Evolutionary conservation across 208 protist species (phyloP).

Genomic region (Histomonas meleagridis): DNA sequence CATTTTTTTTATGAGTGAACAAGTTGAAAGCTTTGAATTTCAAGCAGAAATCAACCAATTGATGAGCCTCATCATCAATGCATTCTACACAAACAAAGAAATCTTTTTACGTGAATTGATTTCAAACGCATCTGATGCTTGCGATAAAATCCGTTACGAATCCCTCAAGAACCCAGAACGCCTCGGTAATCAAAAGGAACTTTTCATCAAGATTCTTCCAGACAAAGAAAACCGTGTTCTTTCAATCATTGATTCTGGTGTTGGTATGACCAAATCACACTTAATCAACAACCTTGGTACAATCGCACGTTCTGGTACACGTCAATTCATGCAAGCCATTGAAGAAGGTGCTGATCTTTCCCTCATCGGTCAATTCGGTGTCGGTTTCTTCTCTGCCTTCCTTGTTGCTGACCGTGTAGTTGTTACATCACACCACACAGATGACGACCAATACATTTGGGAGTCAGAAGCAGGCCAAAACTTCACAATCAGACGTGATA

Average conservation of each 20-base stretch:
- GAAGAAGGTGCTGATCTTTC: slow-evolving; percentile 78
- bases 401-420: slow-evolving; percentile 86
- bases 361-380: slow-evolving; percentile 99
- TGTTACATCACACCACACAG: slow-evolving; percentile 71
- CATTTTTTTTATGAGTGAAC: too few relatives aligned
- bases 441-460: slow-evolving; percentile 73
- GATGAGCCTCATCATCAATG: slow-evolving; percentile 92
- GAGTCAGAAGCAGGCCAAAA: slow-evolving; percentile 82
- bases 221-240: slow-evolving; percentile 83
- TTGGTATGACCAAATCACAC: slow-evolving; percentile 97
- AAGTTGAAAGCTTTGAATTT: slow-evolving; percentile 33
- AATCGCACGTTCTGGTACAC: slow-evolving; percentile 91
- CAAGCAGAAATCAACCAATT: slow-evolving; percentile 34
- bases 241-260: slow-evolving; percentile 83
- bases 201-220: slow-evolving; percentile 81
- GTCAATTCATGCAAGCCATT: slow-evolving; percentile 93
- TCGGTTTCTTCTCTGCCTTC: slow-evolving; percentile 98
- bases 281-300: slow-evolving; percentile 94
- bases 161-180: slow-evolving; percentile 74
- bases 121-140: slow-evolving; percentile 73
- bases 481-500: slow-evolving; percentile 75
- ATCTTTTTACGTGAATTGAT: slow-evolving; percentile 96
- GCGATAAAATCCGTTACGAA: slow-evolving; percentile 90
- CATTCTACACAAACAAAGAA: slow-evolving; percentile 97
- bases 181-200: slow-evolving; percentile 71